phyloP scores from a whole-genome alignment of 2,329 filamentous ascomycete species.

The Fusarium pseudoanthophilum region DNA sequence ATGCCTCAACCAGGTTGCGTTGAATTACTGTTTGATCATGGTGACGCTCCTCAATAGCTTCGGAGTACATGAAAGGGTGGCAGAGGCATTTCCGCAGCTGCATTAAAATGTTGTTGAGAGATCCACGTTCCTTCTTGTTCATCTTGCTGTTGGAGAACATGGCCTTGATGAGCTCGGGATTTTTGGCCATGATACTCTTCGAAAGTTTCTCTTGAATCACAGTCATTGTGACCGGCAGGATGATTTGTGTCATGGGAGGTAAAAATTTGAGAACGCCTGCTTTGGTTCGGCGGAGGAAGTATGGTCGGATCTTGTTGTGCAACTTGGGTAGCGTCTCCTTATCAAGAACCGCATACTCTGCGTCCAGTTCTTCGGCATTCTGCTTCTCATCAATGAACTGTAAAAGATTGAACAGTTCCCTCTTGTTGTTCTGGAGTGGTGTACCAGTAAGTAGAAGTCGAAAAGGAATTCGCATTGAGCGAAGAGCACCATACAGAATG shows the following conservation, averaged over 20 bases:
- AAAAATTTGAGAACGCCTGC: conserved; percentile 90
- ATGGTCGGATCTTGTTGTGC: conserved; percentile 82
- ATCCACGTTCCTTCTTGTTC: conserved; percentile 78
- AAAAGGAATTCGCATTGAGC: conserved; percentile 80
- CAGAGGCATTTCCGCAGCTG: conserved; percentile 94
- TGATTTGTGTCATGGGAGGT: conserved; percentile 93
- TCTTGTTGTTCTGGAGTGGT: conserved; percentile 93
- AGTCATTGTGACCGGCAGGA: conserved; percentile 95
- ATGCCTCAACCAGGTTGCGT: conserved; percentile 89
- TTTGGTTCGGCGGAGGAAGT: conserved; percentile 82
- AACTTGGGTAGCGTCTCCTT: conserved; percentile 83
- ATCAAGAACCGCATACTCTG: conserved; percentile 80
- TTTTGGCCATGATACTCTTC: conserved; percentile 92
- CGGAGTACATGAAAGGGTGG: conserved; percentile 95
- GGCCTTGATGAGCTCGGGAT: conserved; percentile 85
- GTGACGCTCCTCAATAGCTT: conserved; percentile 85
- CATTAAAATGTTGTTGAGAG: conserved; percentile 93
- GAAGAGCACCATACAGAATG: conserved; percentile 79
- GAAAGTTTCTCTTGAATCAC: conserved; percentile 93
- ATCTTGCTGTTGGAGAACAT: conserved; percentile 79
- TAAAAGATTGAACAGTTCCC: conserved; percentile 95
- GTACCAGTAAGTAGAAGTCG: conserved; percentile 90
- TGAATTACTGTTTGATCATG: conserved; percentile 71
- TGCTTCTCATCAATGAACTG: conserved; percentile 84
- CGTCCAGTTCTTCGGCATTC: conserved; percentile 79